Percentiles rank a stretch among this genome's conserved stretches.
phyloP scores from a whole-genome alignment of 2,329 filamentous ascomycete genomes.

The Annulohypoxylon truncatum region DNA sequence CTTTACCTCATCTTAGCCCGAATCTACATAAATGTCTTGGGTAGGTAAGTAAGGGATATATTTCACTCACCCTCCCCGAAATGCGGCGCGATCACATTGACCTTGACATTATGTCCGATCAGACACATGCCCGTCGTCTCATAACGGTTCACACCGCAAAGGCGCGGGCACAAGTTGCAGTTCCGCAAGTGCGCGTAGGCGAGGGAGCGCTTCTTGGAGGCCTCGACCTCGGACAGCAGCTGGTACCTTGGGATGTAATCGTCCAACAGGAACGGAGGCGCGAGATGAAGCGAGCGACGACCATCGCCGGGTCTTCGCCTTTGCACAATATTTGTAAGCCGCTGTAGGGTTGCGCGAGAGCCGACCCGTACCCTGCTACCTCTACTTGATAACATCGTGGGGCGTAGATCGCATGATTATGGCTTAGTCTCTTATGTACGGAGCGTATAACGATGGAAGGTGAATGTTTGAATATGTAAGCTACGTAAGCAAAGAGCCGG shows the following conservation, averaged over 20 bases:
- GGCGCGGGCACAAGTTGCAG: conserved; percentile 83
- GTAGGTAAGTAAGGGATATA: not conserved
- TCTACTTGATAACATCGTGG: conserved; percentile 44
- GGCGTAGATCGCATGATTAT: conserved; percentile 25
- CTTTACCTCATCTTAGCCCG: conserved; percentile 51
- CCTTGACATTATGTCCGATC: conserved; percentile 77
- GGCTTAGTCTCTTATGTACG: not conserved
- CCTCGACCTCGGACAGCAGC: conserved; percentile 73
- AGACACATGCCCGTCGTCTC: conserved; percentile 82
- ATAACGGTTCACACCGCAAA: conserved; percentile 84
- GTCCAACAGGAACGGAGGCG: conserved; percentile 76
- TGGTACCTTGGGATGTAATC: conserved; percentile 80
- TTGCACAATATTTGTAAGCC: conserved; percentile 7
- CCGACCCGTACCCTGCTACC: conserved; percentile 29
- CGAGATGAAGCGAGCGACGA: conserved; percentile 60
- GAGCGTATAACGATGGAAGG: not conserved
- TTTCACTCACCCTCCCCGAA: conserved; percentile 75
- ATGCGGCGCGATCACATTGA: conserved; percentile 87
- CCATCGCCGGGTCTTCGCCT: conserved; percentile 9
- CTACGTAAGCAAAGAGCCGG: conserved; percentile 16
- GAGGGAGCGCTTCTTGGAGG: conserved; percentile 76
- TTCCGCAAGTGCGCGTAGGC: conserved; percentile 81
- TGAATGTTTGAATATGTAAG: not conserved
- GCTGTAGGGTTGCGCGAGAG: conserved; percentile 7
- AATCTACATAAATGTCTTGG: too few species aligned